Evolutionary conservation across 805 yeast genomes (phyloP), one percentile per base, ranked within the genome.

Genomic region (Lipomyces oligophaga): DNA sequence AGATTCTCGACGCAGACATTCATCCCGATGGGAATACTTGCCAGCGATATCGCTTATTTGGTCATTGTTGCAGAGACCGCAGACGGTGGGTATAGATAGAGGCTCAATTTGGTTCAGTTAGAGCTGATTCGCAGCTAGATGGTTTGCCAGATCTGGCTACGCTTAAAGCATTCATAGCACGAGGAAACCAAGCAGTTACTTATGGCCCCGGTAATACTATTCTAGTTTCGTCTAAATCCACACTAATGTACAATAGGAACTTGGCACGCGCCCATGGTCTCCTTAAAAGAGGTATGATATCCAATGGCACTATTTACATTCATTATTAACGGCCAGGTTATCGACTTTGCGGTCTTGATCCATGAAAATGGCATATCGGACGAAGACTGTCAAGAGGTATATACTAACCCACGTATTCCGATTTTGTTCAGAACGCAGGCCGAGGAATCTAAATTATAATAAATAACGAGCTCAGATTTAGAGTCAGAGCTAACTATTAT

Each of bases 211-310:
- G 54, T 53, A 43, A 5, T 21, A 16, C 20, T 24, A 4, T 10
- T 31, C 27, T 10, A 5, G 13, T 21, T 13, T 38, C 21, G 5
- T 28, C 16, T 27, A 13, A 10, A 5, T 8, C 10, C n/a, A 18
- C 13, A 5, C 32, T 24, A 2, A 10, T 36, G n/a, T 2, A 4
- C 18, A 7, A 11, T 54, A 10, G 86, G 83, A 0, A 77, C 82
- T 3, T 89, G 97, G 97, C 97, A 89, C 63, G 95, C 97, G 0
- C 97, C 97, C 2, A 89, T 89, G 97, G 82, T 90, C 19, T 90
- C 86, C 1, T 64, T 87, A 7, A 82, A 80, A 27, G 78, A 76
- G 24, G 54, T 47, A 32, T 13, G 34, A 34, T 15, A 16, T 26
- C 10, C 20, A 5, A 10, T 2, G 11, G 11, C 15, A 19, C 11